phyloP scores from a whole-genome alignment of 2,329 filamentous ascomycete genomes.

The Colletotrichum lentis region DNA sequence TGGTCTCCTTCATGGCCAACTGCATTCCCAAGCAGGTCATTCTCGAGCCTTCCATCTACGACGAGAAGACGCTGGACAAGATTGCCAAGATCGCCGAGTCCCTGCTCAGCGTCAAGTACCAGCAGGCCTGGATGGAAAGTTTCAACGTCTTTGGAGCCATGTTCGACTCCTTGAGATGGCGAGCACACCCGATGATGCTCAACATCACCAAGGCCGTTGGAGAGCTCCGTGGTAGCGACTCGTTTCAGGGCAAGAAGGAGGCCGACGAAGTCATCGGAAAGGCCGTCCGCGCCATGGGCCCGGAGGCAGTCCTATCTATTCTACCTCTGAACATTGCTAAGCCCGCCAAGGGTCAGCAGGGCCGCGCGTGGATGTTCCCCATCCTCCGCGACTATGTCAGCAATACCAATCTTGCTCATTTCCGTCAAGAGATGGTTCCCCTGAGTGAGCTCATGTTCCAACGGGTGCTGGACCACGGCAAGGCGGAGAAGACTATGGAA shows the following conservation, averaged over 20 bases:
- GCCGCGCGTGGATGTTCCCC: conserved; percentile 93
- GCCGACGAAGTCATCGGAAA: conserved; percentile 89
- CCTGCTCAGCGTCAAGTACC: conserved; percentile 87
- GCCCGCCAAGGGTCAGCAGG: conserved; percentile 78
- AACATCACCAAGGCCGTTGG: conserved; percentile 82
- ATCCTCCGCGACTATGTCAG: conserved; percentile 88
- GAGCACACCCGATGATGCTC: conserved; percentile 78
- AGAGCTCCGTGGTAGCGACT: conserved; percentile 85
- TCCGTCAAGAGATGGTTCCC: conserved; percentile 85
- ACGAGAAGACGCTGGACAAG: conserved; percentile 88
- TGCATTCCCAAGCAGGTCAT: conserved; percentile 86
- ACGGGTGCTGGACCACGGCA: conserved; percentile 81
- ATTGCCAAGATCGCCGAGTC: conserved; percentile 76
- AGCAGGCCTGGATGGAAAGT: conserved; percentile 92
- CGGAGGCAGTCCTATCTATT: conserved; percentile 80
- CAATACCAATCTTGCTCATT: conserved; percentile 87
- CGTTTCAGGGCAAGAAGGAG: conserved; percentile 93
- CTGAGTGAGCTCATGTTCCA: conserved; percentile 92
- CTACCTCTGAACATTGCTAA: conserved; percentile 86
- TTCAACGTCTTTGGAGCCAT: conserved; percentile 88
- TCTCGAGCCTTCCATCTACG: conserved; percentile 87
- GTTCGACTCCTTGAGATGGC: conserved; percentile 88
- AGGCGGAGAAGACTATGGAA: conserved; percentile 89
- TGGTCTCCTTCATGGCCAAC: conserved; percentile 91
- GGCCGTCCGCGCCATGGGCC: conserved; percentile 89